A percentile compares a stretch with the other conserved stretches of the same genome.
Conservation (phyloP, 2,329 filamentous ascomycete genomes). For the Boeremia exigua region DNA sequence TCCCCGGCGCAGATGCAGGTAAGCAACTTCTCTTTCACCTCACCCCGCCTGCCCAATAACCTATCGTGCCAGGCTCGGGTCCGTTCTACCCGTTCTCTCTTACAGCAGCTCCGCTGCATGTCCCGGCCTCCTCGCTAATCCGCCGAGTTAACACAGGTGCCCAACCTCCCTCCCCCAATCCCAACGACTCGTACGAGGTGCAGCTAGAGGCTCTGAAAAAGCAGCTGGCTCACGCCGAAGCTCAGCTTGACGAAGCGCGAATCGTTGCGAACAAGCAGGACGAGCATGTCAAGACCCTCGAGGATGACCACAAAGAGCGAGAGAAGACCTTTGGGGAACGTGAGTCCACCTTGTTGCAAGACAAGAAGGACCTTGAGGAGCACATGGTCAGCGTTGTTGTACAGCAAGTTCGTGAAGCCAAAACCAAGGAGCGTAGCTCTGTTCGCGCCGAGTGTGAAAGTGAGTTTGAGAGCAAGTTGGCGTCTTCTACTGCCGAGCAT, state of each 20-base stretch:
- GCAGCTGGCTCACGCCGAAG: constrained; percentile 37
- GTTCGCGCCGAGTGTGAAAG: constrained; percentile 45
- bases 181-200: constrained; percentile 37
- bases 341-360: constrained; percentile 38
- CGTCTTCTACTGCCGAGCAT: constrained; percentile 21
- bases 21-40: constrained; percentile 20
- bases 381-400: constrained; percentile 52
- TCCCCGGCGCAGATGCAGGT: constrained; percentile 22
- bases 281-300: constrained; percentile 38
- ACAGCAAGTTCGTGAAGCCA: constrained; percentile 50
- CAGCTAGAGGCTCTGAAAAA: constrained; percentile 42
- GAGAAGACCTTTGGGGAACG: constrained; percentile 40
- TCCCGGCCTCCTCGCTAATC: constrained; percentile 30
- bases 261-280: constrained; percentile 37
- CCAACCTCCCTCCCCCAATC: constrained; percentile 35
- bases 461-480: constrained; percentile 42
- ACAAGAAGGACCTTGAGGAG: constrained; percentile 50
- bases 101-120: constrained; percentile 24
- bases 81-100: constrained; percentile 28
- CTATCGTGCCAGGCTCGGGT: constrained; percentile 23
- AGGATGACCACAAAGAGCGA: constrained; percentile 43
- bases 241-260: constrained; percentile 45
- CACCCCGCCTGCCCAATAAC: constrained; percentile 33
- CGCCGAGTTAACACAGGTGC: constrained; percentile 27
- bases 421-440: constrained; percentile 43